Base-by-base conservation (phyloP, 2,329 filamentous ascomycete species). In the Monosporascus sp. region DNA sequence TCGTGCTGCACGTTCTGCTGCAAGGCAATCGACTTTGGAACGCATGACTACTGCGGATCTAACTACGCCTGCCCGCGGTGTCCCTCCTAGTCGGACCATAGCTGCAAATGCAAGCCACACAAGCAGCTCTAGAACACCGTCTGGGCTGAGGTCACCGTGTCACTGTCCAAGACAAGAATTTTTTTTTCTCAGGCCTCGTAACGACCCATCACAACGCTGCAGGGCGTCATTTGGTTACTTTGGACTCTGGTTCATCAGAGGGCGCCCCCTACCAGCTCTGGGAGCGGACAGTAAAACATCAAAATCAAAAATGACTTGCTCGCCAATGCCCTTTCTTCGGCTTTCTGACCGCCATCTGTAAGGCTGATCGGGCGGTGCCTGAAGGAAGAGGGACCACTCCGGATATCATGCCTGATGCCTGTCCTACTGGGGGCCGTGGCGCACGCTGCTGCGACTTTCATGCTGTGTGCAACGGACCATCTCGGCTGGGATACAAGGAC, bases 1-100 rank as follows among this genome's bases (percentile, higher is more conserved):
- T 62, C 72, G 59, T 80, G 77, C 74, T 80, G 77, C 70, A 72
- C 72, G 25, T 77, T 73, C 60, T 80, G 77, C 68, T 80, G 77
- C 70, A 76, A 74, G 61, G 74, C 74, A 36, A 70, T 74, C 51
- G 75, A 79, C 61, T 75, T 74, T 52, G 76, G 76, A 56, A 74
- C 74, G 48, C 77, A 80, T 62, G 77, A 80, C 59, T 75, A 74
- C 62, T 80, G 77, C 65, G 72, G 66, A 51, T 65, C 62, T 57
- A 65, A 65, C 47, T 62, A 67, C 50, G 65, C 74, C 62, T 79
- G 77, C 62, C 73, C 74, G 47, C 67, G 65, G 50, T 77, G 72
- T 67, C 68, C 69, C n/a, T 51, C 14, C 49, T 24, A 50, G 20
- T 49, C 43, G 51, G 51, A 55, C 55, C 56, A 55, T 60, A 57